These are phyloP conservation scores for Xylariaceae sp. DNA, from an alignment of 2,329 filamentous ascomycete species.

Conservation along the genomic window DNA sequence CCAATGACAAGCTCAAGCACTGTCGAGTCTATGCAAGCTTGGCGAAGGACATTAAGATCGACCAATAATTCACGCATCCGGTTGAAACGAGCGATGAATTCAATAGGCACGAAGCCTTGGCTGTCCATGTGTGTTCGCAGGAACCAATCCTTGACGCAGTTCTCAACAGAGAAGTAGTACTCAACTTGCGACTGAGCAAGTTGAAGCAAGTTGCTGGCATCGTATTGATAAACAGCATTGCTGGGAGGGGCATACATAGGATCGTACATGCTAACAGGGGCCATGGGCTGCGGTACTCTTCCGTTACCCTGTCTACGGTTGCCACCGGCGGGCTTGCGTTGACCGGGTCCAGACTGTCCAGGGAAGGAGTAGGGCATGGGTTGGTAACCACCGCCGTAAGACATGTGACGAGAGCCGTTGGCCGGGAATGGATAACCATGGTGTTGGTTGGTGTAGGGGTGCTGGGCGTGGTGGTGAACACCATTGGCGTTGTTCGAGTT, in stretches of 20 bases:
- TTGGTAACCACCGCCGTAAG: slow-evolving; percentile 21
- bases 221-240: slow-evolving; percentile 39
- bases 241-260: slow-evolving; percentile 50
- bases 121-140: slow-evolving; percentile 90
- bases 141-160: slow-evolving; percentile 88
- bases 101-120: slow-evolving; percentile 81
- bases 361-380: slow-evolving; percentile 27
- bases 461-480: slow-evolving; percentile 25
- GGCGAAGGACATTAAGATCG: slow-evolving; percentile 67
- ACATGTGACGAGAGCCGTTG: slow-evolving; percentile 16
- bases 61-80: slow-evolving; percentile 69
- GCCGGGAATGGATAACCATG: slow-evolving; percentile 21
- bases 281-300: slow-evolving; percentile 30
- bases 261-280: slow-evolving; percentile 50
- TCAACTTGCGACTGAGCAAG: slow-evolving; percentile 54
- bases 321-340: slow-evolving; percentile 24
- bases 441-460: slow-evolving; percentile 19
- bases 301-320: slow-evolving; percentile 23
- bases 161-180: slow-evolving; percentile 97
- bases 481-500: slow-evolving; percentile 25
- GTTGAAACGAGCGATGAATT: slow-evolving; percentile 79
- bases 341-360: slow-evolving; percentile 20
- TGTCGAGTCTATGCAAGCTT: slow-evolving; percentile 66
- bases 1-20: slow-evolving; percentile 70
- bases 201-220: slow-evolving; percentile 42